A percentile compares a stretch with the other conserved stretches of the same genome.
phyloP scores from a whole-genome alignment of 2,329 filamentous ascomycete genomes.

The Fusarium sulawesiense region DNA sequence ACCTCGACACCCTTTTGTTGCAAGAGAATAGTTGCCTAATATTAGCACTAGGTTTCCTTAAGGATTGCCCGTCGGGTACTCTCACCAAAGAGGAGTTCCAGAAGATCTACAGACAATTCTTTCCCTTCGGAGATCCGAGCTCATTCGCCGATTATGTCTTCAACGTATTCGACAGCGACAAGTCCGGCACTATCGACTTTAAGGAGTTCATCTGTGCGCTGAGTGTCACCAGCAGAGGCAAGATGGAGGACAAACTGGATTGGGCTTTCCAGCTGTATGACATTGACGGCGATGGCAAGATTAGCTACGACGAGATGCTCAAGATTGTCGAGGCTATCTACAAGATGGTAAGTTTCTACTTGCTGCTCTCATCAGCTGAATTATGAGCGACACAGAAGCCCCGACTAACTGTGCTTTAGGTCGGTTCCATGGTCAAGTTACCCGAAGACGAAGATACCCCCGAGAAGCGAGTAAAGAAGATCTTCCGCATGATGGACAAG shows the following conservation, averaged over 20 bases:
- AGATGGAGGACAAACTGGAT: slow-evolving; percentile 99
- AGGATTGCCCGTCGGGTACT: slow-evolving; percentile 97
- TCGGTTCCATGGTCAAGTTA: slow-evolving; percentile 98
- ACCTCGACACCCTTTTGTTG: neutral
- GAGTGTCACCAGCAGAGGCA: slow-evolving; percentile 94
- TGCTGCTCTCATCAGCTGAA: neutral
- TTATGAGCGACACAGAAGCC: neutral
- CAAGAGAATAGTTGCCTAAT: slow-evolving; percentile 29
- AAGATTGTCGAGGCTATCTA: slow-evolving; percentile 99
- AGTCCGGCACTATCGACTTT: slow-evolving; percentile 97
- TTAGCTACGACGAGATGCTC: slow-evolving; percentile 99
- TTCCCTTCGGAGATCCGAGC: slow-evolving; percentile 96
- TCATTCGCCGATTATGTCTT: slow-evolving; percentile 99
- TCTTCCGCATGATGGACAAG: slow-evolving; percentile 99
- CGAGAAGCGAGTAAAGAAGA: slow-evolving; percentile 97
- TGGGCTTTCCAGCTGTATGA: slow-evolving; percentile 99
- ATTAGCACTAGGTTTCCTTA: slow-evolving; percentile 80
- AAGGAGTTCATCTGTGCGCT: slow-evolving; percentile 99
- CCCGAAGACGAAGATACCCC: slow-evolving; percentile 99
- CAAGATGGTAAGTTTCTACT: slow-evolving; percentile 81
- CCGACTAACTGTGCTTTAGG: slow-evolving; percentile 62
- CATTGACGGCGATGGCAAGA: slow-evolving; percentile 98
- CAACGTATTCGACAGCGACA: slow-evolving; percentile 98
- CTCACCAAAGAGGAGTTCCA: slow-evolving; percentile 99
- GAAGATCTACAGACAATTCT: slow-evolving; percentile 99